phyloP scores from a whole-genome alignment of 192 early-diverging fungal genomes.

The Backusella tarrabulga region DNA sequence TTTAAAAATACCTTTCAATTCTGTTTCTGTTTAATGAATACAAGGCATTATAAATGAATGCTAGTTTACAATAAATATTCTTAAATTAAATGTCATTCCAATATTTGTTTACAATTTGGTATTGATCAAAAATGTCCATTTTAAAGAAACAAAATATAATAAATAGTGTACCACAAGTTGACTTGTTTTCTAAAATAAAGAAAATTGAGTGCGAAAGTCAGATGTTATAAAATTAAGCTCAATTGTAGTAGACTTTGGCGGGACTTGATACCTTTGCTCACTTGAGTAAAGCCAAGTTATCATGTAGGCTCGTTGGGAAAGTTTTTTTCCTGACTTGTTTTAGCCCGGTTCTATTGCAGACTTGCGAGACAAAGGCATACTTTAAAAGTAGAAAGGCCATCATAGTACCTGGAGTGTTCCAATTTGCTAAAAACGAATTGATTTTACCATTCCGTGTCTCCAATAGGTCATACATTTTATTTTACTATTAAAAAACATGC shows the following conservation, averaged over 20 bases:
- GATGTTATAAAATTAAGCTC: not conserved
- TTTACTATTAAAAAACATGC: not conserved
- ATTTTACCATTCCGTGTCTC: conserved; percentile 26
- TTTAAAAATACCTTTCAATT: not conserved
- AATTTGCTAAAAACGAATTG: not conserved
- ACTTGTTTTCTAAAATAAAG: not conserved
- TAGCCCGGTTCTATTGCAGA: conserved; percentile 21
- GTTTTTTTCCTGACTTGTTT: conserved; percentile 28
- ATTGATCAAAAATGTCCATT: not conserved
- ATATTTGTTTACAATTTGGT: not conserved
- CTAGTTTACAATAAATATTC: not conserved
- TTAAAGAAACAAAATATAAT: not conserved
- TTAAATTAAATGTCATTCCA: not conserved
- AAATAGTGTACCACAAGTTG: not conserved
- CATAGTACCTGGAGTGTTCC: conserved; percentile 29
- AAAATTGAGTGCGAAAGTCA: not conserved
- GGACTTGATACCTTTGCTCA: conserved; percentile 5
- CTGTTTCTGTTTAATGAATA: not conserved
- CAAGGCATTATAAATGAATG: not conserved
- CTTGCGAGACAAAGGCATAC: conserved; percentile 9
- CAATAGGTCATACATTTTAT: conserved; percentile 28
- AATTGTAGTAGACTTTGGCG: not conserved
- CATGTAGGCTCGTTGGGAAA: conserved; percentile 20
- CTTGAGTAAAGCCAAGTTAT: not conserved
- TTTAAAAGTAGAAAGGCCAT: conserved; percentile 17